Evolutionary conservation across 257 asterid genomes (phyloP).

Genomic region (Nicotiana tabacum): DNA sequence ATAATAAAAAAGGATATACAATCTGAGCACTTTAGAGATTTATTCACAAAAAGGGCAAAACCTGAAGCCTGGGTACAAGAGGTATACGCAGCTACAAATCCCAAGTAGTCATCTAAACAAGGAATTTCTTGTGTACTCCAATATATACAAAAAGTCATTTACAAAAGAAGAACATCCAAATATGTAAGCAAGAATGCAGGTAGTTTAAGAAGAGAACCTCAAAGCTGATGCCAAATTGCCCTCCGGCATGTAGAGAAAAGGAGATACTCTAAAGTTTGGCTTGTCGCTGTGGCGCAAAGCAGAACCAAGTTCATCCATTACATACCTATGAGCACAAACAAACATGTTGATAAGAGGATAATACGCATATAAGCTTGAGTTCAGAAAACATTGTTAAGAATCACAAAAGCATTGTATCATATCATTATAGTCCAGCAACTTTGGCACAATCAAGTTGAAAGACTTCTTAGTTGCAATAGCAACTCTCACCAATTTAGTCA

Average conservation of each 20-base stretch:
- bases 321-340: slow-evolving; percentile 55
- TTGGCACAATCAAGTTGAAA: not conserved
- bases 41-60: not conserved
- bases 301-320: slow-evolving; percentile 99
- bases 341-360: not conserved
- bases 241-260: slow-evolving; percentile 96
- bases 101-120: not conserved
- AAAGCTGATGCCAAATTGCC: slow-evolving; percentile 87
- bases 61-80: not conserved
- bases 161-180: not conserved
- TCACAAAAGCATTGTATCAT: not conserved
- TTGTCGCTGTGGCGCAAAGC: slow-evolving; percentile 91
- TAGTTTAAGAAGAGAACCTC: slow-evolving; percentile 51
- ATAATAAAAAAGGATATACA: no score
- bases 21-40: no score
- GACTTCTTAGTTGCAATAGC: not conserved
- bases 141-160: not conserved
- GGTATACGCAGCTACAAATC: not conserved
- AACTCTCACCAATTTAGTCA: not conserved
- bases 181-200: slow-evolving; percentile 11
- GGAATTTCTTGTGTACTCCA: not conserved
- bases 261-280: slow-evolving; percentile 84
- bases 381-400: not conserved
- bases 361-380: not conserved
- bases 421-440: slow-evolving; percentile 1